phyloP scores from a whole-genome alignment of 2,329 filamentous ascomycete species.

The Phaeosphaeriaceae sp. region DNA sequence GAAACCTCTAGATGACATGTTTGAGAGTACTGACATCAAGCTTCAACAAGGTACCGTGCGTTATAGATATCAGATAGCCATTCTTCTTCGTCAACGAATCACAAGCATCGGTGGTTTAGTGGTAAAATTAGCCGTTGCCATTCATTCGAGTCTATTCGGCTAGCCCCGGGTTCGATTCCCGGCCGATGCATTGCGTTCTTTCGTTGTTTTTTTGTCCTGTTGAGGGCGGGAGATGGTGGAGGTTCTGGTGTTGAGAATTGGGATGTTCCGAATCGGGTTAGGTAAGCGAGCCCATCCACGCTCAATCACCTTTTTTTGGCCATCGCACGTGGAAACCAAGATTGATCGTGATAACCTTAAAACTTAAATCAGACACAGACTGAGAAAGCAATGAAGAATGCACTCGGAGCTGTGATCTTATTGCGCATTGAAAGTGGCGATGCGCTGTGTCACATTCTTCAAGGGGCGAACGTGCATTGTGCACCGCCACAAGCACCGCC shows the following conservation, averaged over 20 bases:
- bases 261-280: background rate
- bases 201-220: conserved; percentile 5
- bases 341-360: background rate
- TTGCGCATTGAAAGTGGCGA: background rate
- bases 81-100: conserved; percentile 1
- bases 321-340: background rate
- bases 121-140: conserved; percentile 40
- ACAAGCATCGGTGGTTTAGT: conserved; percentile 38
- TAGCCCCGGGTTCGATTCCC: conserved; percentile 37
- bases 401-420: background rate
- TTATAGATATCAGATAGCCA: too few species aligned
- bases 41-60: too few species aligned
- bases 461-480: background rate
- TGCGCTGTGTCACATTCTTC: background rate
- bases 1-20: too few species aligned
- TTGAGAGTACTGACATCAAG: too few species aligned
- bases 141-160: conserved; percentile 17
- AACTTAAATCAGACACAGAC: background rate
- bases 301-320: background rate
- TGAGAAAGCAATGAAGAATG: background rate
- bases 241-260: background rate
- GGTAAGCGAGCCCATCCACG: background rate
- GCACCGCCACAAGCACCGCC: conserved; percentile 21
- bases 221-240: too few species aligned
- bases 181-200: conserved; percentile 25